These are phyloP conservation scores for Ilyonectria mors-panacis DNA, from an alignment of 2,329 filamentous ascomycete genomes.

Conservation along the genomic window DNA sequence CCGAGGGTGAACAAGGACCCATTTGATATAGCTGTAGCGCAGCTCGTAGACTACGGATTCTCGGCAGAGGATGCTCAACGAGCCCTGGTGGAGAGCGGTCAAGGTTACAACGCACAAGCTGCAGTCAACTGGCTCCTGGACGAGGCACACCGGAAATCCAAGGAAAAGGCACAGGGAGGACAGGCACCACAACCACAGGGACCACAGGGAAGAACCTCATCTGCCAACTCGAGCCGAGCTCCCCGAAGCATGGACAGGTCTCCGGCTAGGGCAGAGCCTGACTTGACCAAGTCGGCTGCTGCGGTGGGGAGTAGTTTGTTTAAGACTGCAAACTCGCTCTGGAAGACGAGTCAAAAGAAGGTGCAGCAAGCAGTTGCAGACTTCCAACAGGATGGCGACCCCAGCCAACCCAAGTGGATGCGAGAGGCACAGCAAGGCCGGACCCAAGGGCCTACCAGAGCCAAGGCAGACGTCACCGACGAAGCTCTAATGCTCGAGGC, in stretches of 20 bases:
- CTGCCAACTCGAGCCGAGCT: conserved; percentile 39
- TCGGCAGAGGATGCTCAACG: conserved; percentile 85
- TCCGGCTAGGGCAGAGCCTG: conserved; percentile 72
- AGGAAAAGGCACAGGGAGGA: conserved; percentile 74
- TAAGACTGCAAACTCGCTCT: conserved; percentile 94
- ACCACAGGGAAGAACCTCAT: conserved; percentile 60
- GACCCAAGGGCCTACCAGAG: conserved; percentile 51
- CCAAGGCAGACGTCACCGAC: conserved; percentile 67
- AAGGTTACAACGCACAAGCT: conserved; percentile 84
- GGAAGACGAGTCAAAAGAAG: conserved; percentile 95
- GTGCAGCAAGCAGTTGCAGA: conserved; percentile 94
- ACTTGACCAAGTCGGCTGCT: conserved; percentile 85
- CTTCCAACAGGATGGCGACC: conserved; percentile 79
- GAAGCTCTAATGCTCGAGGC: conserved; percentile 86
- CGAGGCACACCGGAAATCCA: conserved; percentile 88
- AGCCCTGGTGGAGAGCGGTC: conserved; percentile 85
- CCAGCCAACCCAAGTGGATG: conserved; percentile 96
- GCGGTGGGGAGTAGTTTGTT: conserved; percentile 87
- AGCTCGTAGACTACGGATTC: conserved; percentile 96
- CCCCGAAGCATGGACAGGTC: conserved; percentile 66
- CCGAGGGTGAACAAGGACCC: conserved; percentile 52
- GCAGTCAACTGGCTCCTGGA: conserved; percentile 93
- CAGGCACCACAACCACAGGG: conserved; percentile 49
- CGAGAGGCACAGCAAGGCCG: conserved; percentile 74
- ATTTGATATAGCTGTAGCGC: conserved; percentile 85